These are phyloP conservation scores for Colletotrichum incanum DNA, from an alignment of 2,329 filamentous ascomycete genomes.

Conservation along the genomic window DNA sequence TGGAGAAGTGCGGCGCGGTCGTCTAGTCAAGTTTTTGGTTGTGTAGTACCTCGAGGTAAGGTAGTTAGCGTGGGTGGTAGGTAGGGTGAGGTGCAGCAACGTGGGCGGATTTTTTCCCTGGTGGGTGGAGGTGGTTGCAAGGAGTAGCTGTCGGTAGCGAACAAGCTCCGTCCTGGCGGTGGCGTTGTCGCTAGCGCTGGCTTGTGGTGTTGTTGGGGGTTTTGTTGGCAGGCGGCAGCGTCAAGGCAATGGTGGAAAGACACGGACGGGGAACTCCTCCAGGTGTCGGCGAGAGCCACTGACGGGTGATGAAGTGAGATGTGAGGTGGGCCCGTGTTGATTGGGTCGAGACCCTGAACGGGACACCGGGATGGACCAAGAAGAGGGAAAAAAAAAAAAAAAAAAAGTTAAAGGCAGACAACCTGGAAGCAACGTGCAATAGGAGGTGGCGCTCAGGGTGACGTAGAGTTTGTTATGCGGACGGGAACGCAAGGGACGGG, in stretches of 20 bases:
- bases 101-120: conserved; percentile 1
- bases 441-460: conserved; percentile 10
- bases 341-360: conserved; percentile 16
- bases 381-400: background rate
- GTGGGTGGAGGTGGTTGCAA: conserved; percentile 2
- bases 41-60: background rate
- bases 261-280: background rate
- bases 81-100: background rate
- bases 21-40: background rate
- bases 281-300: conserved; percentile 24
- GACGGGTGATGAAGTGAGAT: background rate
- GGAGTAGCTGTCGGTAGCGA: conserved; percentile 33
- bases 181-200: background rate
- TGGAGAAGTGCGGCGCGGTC: conserved; percentile 23
- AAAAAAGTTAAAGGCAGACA: background rate
- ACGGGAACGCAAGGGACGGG: conserved; percentile 31
- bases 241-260: background rate
- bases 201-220: background rate
- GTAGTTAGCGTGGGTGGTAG: background rate
- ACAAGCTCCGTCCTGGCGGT: conserved; percentile 31
- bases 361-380: background rate
- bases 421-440: background rate
- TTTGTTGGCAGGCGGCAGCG: background rate
- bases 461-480: conserved; percentile 31
- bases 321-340: background rate